phyloP scores from a whole-genome alignment of 371 early-diverging fungal species.

The Mortierella sp. region DNA sequence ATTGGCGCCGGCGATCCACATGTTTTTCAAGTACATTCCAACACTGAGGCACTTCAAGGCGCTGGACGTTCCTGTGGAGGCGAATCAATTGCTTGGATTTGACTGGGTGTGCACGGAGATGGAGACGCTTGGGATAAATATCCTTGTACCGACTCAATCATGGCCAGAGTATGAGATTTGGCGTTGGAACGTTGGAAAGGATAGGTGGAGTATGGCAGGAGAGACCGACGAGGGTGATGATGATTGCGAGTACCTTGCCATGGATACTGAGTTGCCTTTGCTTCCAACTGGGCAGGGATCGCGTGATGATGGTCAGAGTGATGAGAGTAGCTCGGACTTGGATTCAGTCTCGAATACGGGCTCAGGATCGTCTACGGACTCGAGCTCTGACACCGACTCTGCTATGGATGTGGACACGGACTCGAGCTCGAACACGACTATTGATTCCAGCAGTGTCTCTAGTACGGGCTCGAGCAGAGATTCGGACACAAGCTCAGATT shows the following conservation, averaged over 20 bases:
- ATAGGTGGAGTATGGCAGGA: not conserved
- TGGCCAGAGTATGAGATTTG: not conserved
- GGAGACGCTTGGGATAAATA: conserved; percentile 23
- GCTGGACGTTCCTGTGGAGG: conserved; percentile 23
- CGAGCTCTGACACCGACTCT: too few species aligned
- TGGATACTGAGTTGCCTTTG: not conserved
- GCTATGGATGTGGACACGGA: too few species aligned
- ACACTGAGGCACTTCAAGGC: conserved; percentile 26
- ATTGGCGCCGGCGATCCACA: conserved; percentile 21
- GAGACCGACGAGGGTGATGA: not conserved
- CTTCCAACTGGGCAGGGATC: not conserved
- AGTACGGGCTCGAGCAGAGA: too few species aligned
- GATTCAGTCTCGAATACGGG: not conserved
- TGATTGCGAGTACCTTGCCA: not conserved
- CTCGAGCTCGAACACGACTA: too few species aligned
- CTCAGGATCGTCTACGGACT: not conserved
- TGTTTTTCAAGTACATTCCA: conserved; percentile 19
- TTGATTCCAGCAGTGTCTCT: too few species aligned
- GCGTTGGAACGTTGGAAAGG: not conserved
- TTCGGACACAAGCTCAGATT: too few species aligned
- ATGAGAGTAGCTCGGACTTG: not conserved
- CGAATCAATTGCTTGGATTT: conserved; percentile 16
- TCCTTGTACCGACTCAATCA: conserved; percentile 14
- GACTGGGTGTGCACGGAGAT: conserved; percentile 33
- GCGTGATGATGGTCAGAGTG: not conserved